Evolutionary conservation across 331 rosid genomes (phyloP).

Genomic region (Cydonia oblonga): DNA sequence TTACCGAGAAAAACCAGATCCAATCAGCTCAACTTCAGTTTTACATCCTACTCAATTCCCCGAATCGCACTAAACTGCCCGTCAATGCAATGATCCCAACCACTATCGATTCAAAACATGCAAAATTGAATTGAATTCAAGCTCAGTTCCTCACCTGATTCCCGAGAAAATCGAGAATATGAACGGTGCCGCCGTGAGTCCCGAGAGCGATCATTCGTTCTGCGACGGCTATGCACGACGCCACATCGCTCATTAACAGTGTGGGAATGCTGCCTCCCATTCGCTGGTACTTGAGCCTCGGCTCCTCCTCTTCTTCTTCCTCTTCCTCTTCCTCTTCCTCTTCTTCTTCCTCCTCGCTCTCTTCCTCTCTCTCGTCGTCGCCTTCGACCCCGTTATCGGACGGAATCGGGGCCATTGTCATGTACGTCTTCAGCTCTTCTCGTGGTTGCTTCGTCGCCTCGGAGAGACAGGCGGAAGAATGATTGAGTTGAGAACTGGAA

Average conservation of each 20-base stretch:
- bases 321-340: conserved; percentile 39
- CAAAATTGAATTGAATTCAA: not conserved
- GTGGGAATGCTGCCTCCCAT: conserved; percentile 94
- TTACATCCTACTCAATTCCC: not conserved
- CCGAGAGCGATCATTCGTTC: conserved; percentile 98
- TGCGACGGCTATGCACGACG: conserved; percentile 77
- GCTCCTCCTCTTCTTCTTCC: conserved; percentile 78
- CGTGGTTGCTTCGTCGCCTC: conserved; percentile 12
- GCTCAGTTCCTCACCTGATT: conserved; percentile 56
- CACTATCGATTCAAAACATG: not conserved
- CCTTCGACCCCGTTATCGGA: conserved; percentile 77
- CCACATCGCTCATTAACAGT: conserved; percentile 65
- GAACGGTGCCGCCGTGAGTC: conserved; percentile 82
- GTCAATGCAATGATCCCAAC: not conserved
- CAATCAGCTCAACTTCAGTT: conserved; percentile 7
- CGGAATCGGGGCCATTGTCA: conserved; percentile 78
- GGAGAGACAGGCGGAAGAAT: not conserved
- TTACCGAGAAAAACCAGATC: not conserved
- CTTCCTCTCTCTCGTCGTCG: conserved; percentile 84
- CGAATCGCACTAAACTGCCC: not conserved
- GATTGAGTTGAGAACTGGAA: not conserved
- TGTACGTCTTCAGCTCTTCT: conserved; percentile 29
- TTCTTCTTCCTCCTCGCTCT: conserved; percentile 28
- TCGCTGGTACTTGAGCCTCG: conserved; percentile 97
- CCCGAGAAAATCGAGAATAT: conserved; percentile 93